These are phyloP conservation scores for Acorus calamus DNA, from an alignment of 106 monocot genomes.

Conservation along the genomic window DNA sequence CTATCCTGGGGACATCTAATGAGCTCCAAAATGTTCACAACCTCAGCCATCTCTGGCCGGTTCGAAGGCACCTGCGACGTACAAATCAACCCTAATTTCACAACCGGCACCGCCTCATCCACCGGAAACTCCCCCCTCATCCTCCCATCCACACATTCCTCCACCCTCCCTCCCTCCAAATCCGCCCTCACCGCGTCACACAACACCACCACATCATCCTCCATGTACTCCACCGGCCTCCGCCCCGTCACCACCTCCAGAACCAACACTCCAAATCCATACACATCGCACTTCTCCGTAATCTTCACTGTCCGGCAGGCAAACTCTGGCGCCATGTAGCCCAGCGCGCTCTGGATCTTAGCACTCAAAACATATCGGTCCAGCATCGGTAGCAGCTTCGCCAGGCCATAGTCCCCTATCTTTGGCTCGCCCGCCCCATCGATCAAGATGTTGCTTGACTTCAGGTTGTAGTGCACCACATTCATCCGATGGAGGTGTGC, in stretches of 20 bases:
- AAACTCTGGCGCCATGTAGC: slow-evolving; percentile 71
- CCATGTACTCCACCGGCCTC: slow-evolving; percentile 43
- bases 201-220: slow-evolving; percentile 54
- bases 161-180: slow-evolving; percentile 38
- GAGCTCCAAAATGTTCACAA: slow-evolving; percentile 55
- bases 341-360: slow-evolving; percentile 54
- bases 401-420: slow-evolving; percentile 61
- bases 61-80: slow-evolving; percentile 50
- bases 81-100: slow-evolving; percentile 60
- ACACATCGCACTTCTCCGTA: slow-evolving; percentile 54
- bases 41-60: slow-evolving; percentile 59
- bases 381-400: slow-evolving; percentile 59
- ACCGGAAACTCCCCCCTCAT: slow-evolving; percentile 40
- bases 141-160: slow-evolving; percentile 41
- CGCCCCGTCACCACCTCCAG: slow-evolving; percentile 50
- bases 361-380: slow-evolving; percentile 45
- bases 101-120: slow-evolving; percentile 45
- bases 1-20: slow-evolving; percentile 49
- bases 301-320: slow-evolving; percentile 35
- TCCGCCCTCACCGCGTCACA: slow-evolving; percentile 36
- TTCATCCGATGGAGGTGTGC: slow-evolving; percentile 34
- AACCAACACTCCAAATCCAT: slow-evolving; percentile 49
- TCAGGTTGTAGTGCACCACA: slow-evolving; percentile 50
- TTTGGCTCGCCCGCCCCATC: slow-evolving; percentile 36
- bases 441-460: slow-evolving; percentile 50